Conservation (phyloP, 1,284 basidiomycete species). For the Bondarzewia mesenterica region DNA sequence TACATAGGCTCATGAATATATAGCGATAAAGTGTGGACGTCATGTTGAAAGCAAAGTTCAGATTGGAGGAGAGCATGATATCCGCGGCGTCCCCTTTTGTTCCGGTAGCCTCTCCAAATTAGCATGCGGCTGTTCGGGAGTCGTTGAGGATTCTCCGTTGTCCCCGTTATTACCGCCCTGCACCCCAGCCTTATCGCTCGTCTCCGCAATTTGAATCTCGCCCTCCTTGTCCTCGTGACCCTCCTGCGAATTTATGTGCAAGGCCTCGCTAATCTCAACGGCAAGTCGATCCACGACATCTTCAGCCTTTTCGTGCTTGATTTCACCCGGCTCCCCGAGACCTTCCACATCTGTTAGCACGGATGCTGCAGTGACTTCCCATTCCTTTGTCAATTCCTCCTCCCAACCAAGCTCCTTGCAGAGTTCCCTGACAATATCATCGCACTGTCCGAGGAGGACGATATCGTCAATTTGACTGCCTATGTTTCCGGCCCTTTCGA, state of each 20-base stretch:
- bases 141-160: too few species aligned
- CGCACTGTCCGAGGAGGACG: slow-evolving; percentile 59
- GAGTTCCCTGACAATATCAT: slow-evolving; percentile 51
- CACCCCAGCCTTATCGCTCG: too few species aligned
- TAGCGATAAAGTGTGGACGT: too few species aligned
- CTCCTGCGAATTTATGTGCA: not conserved
- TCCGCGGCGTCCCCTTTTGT: too few species aligned
- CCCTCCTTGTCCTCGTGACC: not conserved
- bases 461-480: slow-evolving; percentile 47
- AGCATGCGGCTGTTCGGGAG: too few species aligned
- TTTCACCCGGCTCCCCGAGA: not conserved
- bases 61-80: too few species aligned
- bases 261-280: not conserved
- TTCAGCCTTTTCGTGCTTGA: not conserved
- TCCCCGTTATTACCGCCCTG: too few species aligned
- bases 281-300: not conserved
- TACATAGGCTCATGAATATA: too few species aligned
- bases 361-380: slow-evolving; percentile 8
- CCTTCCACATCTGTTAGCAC: slow-evolving; percentile 5
- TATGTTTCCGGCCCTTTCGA: slow-evolving; percentile 58
- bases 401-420: slow-evolving; percentile 64
- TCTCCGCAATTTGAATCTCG: not conserved
- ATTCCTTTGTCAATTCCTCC: slow-evolving; percentile 36
- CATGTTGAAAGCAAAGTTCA: too few species aligned
- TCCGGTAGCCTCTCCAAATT: too few species aligned